A percentile compares a stretch with the other conserved stretches of the same genome.
phyloP scores from a whole-genome alignment of 345 rosid genomes.

The Brassica rapa region DNA sequence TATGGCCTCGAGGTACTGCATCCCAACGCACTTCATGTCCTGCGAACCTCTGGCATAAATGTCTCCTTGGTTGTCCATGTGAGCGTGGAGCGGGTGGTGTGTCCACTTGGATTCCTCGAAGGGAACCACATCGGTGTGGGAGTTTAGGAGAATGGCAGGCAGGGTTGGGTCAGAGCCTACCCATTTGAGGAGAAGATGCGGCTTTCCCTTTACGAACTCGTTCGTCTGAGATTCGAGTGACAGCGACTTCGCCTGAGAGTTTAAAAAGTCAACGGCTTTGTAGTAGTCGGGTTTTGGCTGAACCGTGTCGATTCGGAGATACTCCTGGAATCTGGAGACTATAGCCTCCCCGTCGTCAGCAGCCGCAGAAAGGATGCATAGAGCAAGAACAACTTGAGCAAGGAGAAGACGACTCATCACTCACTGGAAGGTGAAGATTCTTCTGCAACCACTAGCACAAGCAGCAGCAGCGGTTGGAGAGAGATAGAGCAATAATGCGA shows the following conservation, averaged over 20 bases:
- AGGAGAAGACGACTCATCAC: conserved; percentile 9
- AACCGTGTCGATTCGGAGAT: conserved; percentile 85
- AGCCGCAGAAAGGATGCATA: conserved; percentile 4
- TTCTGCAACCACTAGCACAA: conserved; percentile 3
- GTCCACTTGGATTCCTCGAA: conserved; percentile 76
- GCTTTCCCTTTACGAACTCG: conserved; percentile 68
- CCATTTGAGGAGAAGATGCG: conserved; percentile 77
- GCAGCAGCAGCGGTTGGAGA: conserved; percentile 9
- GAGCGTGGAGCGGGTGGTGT: conserved; percentile 73
- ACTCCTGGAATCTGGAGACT: conserved; percentile 76
- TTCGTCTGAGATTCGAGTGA: conserved; percentile 60
- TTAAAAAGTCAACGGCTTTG: conserved; percentile 58
- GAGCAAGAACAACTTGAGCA: not conserved
- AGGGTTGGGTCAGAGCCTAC: conserved; percentile 62
- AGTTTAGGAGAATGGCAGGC: conserved; percentile 79
- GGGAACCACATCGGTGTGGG: conserved; percentile 97
- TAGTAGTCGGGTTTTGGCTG: conserved; percentile 78
- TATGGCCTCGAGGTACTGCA: conserved; percentile 90
- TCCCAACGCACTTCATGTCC: conserved; percentile 98
- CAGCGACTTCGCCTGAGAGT: conserved; percentile 65
- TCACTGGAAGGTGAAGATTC: not conserved
- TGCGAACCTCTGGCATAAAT: conserved; percentile 91
- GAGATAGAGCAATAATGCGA: not conserved
- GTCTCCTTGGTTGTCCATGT: conserved; percentile 66
- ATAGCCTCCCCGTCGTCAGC: conserved; percentile 28